Base-by-base conservation (phyloP, 768 basidiomycete species). In the Pleurotus tuoliensis region DNA sequence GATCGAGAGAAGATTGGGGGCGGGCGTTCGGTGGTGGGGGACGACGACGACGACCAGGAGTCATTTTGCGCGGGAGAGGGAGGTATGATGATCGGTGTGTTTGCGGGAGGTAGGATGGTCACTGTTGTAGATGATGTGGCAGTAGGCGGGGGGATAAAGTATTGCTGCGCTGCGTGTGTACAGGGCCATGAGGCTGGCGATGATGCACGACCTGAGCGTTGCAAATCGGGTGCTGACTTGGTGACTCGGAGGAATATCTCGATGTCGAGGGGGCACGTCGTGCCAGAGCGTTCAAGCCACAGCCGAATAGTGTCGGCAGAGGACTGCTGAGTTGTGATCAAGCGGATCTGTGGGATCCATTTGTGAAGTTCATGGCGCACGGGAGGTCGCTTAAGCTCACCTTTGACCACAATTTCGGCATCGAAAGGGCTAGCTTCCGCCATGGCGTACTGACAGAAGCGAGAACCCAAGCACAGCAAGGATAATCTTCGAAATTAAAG, bases 201-300 rank as follows among this genome's bases (percentile, higher is more conserved):
- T 25, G 71, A 60, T 1, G 72, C 62, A 40, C 71, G 68, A 51
- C 69, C 62, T 13, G 72, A 63, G 58, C 60, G 51, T 49, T 64
- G 43, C 49, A 61, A 30, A 39, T 66, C 62, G 30, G 64, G 49
- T 40, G 67, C 62, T 3, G 64, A 44, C 60, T 65, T 66, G 37
- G 72, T 71, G 24, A 86, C 80, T 37, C 83, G 84, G 39, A 92
- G 73, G 66, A 83, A 86, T 47, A 92, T 90, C 66, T 91, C 88
- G 58, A 92, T 88, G 66, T 91, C 90, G 7, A 92, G 78, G 5
- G 90, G 86, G 5, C 85, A 82, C 4, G 70, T 77, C 51, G 76
- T 73, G 15, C 90, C 90, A 11, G 90, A 87, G 24, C 90, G 84
- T 67, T 91, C 89, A 0, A 92, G 77, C 90, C 90, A 92, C 9